These are phyloP conservation scores for Sporothrix mexicana DNA, from an alignment of 2,329 filamentous ascomycete species.

Conservation along the genomic window DNA sequence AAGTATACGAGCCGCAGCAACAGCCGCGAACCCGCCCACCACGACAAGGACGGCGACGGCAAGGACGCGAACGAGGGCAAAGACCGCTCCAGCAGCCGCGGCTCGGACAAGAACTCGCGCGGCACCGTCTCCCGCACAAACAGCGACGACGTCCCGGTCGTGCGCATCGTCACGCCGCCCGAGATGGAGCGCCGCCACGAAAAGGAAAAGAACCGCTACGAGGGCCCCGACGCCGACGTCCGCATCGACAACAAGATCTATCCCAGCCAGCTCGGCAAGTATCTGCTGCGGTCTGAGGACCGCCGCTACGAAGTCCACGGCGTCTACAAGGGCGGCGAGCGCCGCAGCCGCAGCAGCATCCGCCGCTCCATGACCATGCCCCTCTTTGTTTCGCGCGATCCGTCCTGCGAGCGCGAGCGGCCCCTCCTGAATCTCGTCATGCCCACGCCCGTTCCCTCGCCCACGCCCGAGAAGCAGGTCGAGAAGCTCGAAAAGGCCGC, in stretches of 20 bases:
- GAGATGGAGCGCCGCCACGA: constrained; percentile 53
- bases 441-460: constrained; percentile 63
- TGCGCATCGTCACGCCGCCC: constrained; percentile 62
- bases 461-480: constrained; percentile 52
- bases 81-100: constrained; percentile 3
- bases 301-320: constrained; percentile 33
- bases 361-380: constrained; percentile 40
- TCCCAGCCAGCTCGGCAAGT: constrained; percentile 55
- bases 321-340: background rate
- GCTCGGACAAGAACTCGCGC: background rate
- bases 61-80: background rate
- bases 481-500: constrained; percentile 29
- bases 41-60: background rate
- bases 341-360: background rate
- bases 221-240: constrained; percentile 68
- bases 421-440: constrained; percentile 66
- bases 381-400: constrained; percentile 55
- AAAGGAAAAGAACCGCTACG: constrained; percentile 55
- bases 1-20: constrained; percentile 55
- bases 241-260: constrained; percentile 64
- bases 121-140: constrained; percentile 11
- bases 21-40: constrained; percentile 32
- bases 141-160: constrained; percentile 39
- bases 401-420: constrained; percentile 60
- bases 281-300: constrained; percentile 37